Percentiles rank a stretch among this genome's conserved stretches.
phyloP scores from a whole-genome alignment of 345 rosid genomes.

The Combretum micranthum region DNA sequence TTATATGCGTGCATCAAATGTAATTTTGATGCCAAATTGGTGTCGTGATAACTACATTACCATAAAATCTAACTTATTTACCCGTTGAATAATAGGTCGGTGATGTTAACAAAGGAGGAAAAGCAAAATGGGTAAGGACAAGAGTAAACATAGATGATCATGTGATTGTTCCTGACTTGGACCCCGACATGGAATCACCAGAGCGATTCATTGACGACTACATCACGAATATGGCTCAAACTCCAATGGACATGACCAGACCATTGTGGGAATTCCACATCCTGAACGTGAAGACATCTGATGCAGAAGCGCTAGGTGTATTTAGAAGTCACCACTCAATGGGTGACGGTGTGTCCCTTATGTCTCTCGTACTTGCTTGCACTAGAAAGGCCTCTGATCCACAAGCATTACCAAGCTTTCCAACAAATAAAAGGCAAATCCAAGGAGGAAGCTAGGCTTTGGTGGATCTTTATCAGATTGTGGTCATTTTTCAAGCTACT shows the following conservation, averaged over 20 bases:
- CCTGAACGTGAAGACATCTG: constrained; percentile 22
- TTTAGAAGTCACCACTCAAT: constrained; percentile 58
- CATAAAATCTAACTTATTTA: no score
- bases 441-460: not conserved
- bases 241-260: constrained; percentile 16
- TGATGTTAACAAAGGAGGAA: constrained; percentile 15
- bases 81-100: constrained; percentile 1
- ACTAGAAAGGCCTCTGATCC: constrained; percentile 22
- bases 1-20: no score
- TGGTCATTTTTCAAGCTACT: constrained; percentile 5
- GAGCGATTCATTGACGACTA: constrained; percentile 31
- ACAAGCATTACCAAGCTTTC: constrained; percentile 13
- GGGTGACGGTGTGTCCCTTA: constrained; percentile 56
- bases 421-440: constrained; percentile 2
- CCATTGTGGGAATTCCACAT: constrained; percentile 43
- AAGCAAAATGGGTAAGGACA: constrained; percentile 29
- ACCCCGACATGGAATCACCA: constrained; percentile 1
- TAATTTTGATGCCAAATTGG: no score
- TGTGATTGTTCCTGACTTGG: constrained; percentile 14
- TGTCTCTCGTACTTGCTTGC: constrained; percentile 51
- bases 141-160: constrained; percentile 26
- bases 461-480: not conserved
- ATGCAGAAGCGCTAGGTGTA: constrained; percentile 29
- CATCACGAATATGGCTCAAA: constrained; percentile 11
- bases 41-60: no score